These are phyloP conservation scores for Pythium periplocum DNA, from an alignment of 352 stramenopile species.

Conservation along the genomic window DNA sequence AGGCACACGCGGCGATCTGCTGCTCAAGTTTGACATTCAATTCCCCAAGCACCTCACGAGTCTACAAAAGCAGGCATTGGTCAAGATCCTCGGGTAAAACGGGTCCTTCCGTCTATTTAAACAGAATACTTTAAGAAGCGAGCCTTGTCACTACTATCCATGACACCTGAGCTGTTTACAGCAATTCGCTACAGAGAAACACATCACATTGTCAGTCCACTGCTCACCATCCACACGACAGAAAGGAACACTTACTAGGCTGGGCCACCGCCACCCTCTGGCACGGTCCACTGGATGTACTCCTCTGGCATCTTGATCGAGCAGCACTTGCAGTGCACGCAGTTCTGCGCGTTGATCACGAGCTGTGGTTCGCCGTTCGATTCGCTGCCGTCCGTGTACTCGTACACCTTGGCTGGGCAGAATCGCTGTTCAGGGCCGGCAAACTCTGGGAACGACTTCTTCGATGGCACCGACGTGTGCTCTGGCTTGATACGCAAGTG, in stretches of 20 bases:
- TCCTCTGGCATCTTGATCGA: conserved; percentile 99
- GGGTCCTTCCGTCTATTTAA: too few species aligned
- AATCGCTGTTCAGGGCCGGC: conserved; percentile 96
- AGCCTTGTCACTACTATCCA: background rate
- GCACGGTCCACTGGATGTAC: conserved; percentile 99
- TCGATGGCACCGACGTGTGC: conserved; percentile 76
- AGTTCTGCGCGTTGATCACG: conserved; percentile 99
- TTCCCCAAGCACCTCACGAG: conserved; percentile 93
- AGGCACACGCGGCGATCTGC: conserved; percentile 86
- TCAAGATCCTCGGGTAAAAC: conserved; percentile 58
- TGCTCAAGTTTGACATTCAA: conserved; percentile 94
- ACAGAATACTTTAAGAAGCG: too few species aligned
- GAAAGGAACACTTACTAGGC: conserved; percentile 90
- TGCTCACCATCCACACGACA: background rate
- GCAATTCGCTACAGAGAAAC: conserved; percentile 50
- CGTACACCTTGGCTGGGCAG: conserved; percentile 97
- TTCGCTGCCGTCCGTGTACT: conserved; percentile 95
- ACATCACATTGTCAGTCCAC: conserved; percentile 22
- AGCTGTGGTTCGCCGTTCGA: conserved; percentile 86
- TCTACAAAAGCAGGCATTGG: conserved; percentile 88
- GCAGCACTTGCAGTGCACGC: conserved; percentile 99
- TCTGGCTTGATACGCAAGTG: conserved; percentile 96
- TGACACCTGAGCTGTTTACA: conserved; percentile 30
- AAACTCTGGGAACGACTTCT: conserved; percentile 90
- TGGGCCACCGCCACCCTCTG: conserved; percentile 96